Percentiles rank a stretch among this genome's conserved stretches.
Evolutionary conservation across 495 filamentous ascomycete species (phyloP).

Genomic region (Stereocaulon alpinum): DNA sequence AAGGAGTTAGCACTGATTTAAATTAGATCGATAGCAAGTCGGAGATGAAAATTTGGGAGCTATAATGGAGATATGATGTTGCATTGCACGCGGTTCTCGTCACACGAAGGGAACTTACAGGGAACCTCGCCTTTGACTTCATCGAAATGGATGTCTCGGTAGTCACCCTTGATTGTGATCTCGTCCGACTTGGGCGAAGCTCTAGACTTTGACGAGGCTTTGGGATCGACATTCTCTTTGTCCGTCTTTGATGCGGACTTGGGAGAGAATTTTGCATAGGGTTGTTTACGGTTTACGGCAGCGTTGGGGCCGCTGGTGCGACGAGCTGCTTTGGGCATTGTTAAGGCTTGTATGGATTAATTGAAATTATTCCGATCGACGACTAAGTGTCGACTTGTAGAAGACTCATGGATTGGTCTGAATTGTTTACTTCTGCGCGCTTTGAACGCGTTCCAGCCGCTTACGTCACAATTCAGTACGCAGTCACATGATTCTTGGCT

Average conservation of each 20-base stretch:
- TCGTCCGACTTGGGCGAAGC: background rate
- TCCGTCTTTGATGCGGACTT: slow-evolving; percentile 3
- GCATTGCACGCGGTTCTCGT: too few relatives aligned
- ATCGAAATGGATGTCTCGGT: slow-evolving; percentile 15
- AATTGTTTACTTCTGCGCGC: too few relatives aligned
- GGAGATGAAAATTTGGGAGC: too few relatives aligned
- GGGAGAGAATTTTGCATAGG: slow-evolving; percentile 12
- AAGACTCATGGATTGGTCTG: too few relatives aligned
- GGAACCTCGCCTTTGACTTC: slow-evolving; percentile 15
- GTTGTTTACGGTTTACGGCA: slow-evolving; percentile 1
- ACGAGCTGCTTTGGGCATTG: slow-evolving; percentile 15
- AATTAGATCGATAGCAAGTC: too few relatives aligned
- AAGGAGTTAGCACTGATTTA: too few relatives aligned
- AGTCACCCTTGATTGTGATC: slow-evolving; percentile 3
- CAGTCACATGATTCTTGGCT: too few relatives aligned
- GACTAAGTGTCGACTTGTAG: too few relatives aligned
- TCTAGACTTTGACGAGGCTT: background rate
- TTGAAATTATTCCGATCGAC: too few relatives aligned
- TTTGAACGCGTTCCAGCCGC: too few relatives aligned
- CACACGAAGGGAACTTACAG: background rate
- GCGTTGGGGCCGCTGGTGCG: slow-evolving; percentile 28
- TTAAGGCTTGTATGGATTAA: background rate
- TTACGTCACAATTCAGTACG: too few relatives aligned
- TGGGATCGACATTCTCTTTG: slow-evolving; percentile 20
- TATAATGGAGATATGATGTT: too few relatives aligned